phyloP scores from a whole-genome alignment of 371 early-diverging fungal species.

The Mortierella sp. region DNA sequence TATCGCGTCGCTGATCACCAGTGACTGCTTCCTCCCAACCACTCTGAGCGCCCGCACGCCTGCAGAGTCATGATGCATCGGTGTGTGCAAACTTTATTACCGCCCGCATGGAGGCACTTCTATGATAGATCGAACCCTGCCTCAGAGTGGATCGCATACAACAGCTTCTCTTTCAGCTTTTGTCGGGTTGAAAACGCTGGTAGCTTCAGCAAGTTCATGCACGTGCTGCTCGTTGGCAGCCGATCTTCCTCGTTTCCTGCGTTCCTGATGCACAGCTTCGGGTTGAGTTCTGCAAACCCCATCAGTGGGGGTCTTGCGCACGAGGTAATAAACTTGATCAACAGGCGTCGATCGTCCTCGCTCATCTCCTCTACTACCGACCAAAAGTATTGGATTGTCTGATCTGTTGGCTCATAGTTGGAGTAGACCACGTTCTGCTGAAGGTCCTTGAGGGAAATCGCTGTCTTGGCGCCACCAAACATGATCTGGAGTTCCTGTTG shows the following conservation, averaged over 20 bases:
- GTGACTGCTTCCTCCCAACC: too few relatives aligned
- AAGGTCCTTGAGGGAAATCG: constrained; percentile 84
- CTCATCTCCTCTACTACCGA: constrained; percentile 71
- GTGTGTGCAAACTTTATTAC: too few relatives aligned
- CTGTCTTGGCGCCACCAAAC: constrained; percentile 82
- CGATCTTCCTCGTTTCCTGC: constrained; percentile 70
- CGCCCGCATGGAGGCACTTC: background rate
- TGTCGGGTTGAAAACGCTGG: constrained; percentile 78
- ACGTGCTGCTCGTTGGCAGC: constrained; percentile 90
- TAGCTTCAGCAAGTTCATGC: constrained; percentile 94
- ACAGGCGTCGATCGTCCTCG: constrained; percentile 72
- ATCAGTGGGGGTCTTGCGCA: constrained; percentile 92
- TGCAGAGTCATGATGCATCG: too few relatives aligned
- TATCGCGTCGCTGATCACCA: too few relatives aligned
- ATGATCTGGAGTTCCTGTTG: constrained; percentile 91
- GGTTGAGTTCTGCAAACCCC: constrained; percentile 88
- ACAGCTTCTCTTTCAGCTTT: constrained; percentile 76
- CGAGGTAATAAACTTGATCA: constrained; percentile 92
- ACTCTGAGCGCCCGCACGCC: background rate
- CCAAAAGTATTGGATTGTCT: constrained; percentile 88
- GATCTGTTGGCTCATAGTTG: constrained; percentile 77
- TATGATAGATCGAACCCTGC: constrained; percentile 93
- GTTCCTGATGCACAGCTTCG: constrained; percentile 79
- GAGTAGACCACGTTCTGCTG: constrained; percentile 84
- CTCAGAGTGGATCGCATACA: constrained; percentile 87